phyloP scores from a whole-genome alignment of 108 stramenopile species.

The Cyclotella choctawhatcheeana region DNA sequence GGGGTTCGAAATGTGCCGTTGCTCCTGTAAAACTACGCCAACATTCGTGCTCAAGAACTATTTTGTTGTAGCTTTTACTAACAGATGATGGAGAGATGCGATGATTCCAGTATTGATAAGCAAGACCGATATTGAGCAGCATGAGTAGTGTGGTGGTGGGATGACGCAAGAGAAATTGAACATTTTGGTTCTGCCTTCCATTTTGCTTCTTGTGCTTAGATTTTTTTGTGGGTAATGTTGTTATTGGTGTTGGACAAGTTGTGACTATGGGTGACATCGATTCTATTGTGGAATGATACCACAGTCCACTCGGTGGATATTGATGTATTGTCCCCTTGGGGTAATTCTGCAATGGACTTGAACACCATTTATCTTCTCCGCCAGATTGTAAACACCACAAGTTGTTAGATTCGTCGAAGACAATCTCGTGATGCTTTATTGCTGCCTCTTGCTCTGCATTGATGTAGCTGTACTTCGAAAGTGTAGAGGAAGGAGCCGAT shows the following conservation, averaged over 20 bases:
- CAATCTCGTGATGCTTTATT: slow-evolving; percentile 16
- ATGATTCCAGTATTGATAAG: slow-evolving; percentile 73
- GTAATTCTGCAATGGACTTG: slow-evolving; percentile 3
- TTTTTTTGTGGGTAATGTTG: not conserved
- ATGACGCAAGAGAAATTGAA: slow-evolving; percentile 37
- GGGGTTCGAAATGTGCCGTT: slow-evolving; percentile 81
- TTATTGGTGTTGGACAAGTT: slow-evolving; percentile 28
- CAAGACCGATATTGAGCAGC: slow-evolving; percentile 58
- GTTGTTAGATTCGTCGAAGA: slow-evolving; percentile 14
- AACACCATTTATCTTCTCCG: slow-evolving; percentile 30
- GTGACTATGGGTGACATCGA: slow-evolving; percentile 8
- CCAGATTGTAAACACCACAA: slow-evolving; percentile 30
- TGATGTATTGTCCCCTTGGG: not conserved
- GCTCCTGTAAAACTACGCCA: slow-evolving; percentile 70
- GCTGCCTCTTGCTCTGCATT: not conserved
- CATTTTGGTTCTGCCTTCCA: slow-evolving; percentile 42
- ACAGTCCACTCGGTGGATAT: slow-evolving; percentile 39
- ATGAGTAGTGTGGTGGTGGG: slow-evolving; percentile 60
- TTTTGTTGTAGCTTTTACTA: slow-evolving; percentile 48
- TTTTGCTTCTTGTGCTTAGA: slow-evolving; percentile 32
- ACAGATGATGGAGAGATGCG: slow-evolving; percentile 56
- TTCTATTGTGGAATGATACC: not conserved
- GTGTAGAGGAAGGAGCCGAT: slow-evolving; percentile 24
- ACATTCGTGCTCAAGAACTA: slow-evolving; percentile 59
- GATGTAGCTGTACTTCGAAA: slow-evolving; percentile 11